A percentile compares a stretch with the other conserved stretches of the same genome.
These are phyloP conservation scores for Pichia scutulata DNA, from an alignment of 805 yeast genomes.

Conservation along the genomic window DNA sequence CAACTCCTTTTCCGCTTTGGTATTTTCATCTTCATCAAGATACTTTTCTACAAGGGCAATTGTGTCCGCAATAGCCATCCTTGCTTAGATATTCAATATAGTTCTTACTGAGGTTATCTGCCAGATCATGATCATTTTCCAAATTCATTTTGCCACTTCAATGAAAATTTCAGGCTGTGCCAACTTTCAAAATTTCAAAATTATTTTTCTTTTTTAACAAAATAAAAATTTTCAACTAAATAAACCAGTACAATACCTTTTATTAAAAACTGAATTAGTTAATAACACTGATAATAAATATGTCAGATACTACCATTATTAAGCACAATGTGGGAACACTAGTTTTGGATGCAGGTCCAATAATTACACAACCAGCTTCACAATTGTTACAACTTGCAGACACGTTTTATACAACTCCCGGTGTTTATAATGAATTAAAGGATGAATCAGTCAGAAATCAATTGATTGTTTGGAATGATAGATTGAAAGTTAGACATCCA, in stretches of 20 bases:
- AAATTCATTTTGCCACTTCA: no score
- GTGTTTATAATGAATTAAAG: slow-evolving; percentile 77
- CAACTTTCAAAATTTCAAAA: no score
- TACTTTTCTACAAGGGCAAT: slow-evolving; percentile 31
- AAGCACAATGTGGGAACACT: slow-evolving; percentile 40
- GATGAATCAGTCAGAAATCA: slow-evolving; percentile 82
- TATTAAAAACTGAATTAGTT: neutral
- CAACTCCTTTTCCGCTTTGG: slow-evolving; percentile 36
- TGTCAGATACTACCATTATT: neutral
- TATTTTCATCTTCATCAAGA: slow-evolving; percentile 39
- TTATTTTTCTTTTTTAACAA: neutral
- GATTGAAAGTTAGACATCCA: slow-evolving; percentile 70
- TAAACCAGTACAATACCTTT: neutral
- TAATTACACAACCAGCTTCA: slow-evolving; percentile 77
- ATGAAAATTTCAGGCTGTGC: neutral
- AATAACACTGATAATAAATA: neutral
- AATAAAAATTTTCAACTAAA: neutral
- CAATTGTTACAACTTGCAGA: slow-evolving; percentile 63
- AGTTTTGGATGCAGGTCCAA: slow-evolving; percentile 91
- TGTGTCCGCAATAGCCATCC: slow-evolving; percentile 13
- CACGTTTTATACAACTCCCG: slow-evolving; percentile 82
- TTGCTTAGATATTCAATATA: neutral
- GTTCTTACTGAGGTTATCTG: neutral
- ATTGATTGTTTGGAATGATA: slow-evolving; percentile 72
- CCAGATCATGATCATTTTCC: no score